Evolutionary conservation across 345 rosid genomes (phyloP).

Genomic region (Gossypium rotundifolium): DNA sequence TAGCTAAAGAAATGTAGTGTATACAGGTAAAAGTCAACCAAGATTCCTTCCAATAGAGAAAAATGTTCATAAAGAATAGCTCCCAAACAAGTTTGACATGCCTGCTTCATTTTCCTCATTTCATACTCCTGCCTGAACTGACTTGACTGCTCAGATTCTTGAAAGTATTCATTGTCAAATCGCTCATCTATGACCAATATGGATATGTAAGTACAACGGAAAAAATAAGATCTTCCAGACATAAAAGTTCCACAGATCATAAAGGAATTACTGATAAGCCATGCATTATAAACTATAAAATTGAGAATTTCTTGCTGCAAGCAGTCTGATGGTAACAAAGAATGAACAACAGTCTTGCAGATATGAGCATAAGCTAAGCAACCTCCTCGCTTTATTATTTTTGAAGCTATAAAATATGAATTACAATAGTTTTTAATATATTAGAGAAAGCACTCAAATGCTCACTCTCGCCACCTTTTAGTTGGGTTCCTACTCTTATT

Average conservation of each 20-base stretch:
- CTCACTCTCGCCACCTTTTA: neutral
- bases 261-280: neutral
- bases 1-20: constrained; percentile 2
- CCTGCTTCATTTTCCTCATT: constrained; percentile 90
- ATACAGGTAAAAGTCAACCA: neutral
- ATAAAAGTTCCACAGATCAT: neutral
- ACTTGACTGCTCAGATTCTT: constrained; percentile 68
- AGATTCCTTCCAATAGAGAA: constrained; percentile 2
- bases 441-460: neutral
- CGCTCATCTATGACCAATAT: constrained; percentile 46
- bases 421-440: neutral
- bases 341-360: neutral
- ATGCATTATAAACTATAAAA: neutral
- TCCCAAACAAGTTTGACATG: constrained; percentile 20
- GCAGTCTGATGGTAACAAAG: neutral
- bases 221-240: neutral
- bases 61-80: neutral
- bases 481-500: neutral
- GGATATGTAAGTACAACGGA: neutral
- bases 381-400: neutral
- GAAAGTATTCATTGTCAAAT: constrained; percentile 83
- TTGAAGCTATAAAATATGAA: neutral
- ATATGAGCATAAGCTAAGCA: constrained; percentile 1
- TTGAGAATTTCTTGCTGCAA: neutral
- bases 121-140: constrained; percentile 90